A percentile compares a stretch with the other conserved stretches of the same genome.
Evolutionary conservation across 192 early-diverging fungal genomes (phyloP).

Genomic region (Podila epicladia): DNA sequence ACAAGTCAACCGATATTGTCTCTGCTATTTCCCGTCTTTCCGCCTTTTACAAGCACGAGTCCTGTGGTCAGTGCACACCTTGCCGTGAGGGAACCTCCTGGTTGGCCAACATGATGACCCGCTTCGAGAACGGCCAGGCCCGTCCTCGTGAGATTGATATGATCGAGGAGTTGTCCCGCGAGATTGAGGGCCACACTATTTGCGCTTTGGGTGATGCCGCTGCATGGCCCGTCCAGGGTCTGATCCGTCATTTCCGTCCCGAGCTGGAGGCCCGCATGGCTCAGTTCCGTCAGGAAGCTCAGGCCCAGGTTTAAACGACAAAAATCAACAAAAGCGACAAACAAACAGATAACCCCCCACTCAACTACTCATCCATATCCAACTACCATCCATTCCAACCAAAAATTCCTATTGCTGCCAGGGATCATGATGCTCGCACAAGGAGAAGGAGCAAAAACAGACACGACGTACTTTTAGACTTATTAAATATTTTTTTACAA

Average conservation of each 20-base stretch:
- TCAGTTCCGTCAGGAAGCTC: conserved; percentile 40
- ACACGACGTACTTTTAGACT: too few species aligned
- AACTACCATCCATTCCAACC: too few species aligned
- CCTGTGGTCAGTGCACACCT: conserved; percentile 99
- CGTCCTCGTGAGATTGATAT: conserved; percentile 91
- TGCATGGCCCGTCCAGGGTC: conserved; percentile 95
- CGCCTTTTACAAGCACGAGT: conserved; percentile 97
- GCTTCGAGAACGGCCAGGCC: conserved; percentile 91
- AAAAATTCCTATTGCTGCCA: too few species aligned
- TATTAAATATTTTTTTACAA: too few species aligned
- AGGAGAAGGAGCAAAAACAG: too few species aligned
- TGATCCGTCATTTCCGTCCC: conserved; percentile 94
- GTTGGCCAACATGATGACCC: conserved; percentile 96
- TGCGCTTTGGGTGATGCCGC: conserved; percentile 99
- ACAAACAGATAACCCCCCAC: not conserved
- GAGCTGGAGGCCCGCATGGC: conserved; percentile 78
- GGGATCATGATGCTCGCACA: too few species aligned
- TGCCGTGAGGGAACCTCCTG: conserved; percentile 97
- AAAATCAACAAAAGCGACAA: not conserved
- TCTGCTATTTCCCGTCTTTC: conserved; percentile 90
- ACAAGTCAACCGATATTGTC: conserved; percentile 97
- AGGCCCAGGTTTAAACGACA: conserved; percentile 13
- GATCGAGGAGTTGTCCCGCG: conserved; percentile 93
- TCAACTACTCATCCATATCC: not conserved
- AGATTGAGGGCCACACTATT: conserved; percentile 99